A percentile compares a stretch with the other conserved stretches of the same genome.
Conservation (phyloP, 2,329 filamentous ascomycete genomes). For the Colletotrichum sp. region DNA sequence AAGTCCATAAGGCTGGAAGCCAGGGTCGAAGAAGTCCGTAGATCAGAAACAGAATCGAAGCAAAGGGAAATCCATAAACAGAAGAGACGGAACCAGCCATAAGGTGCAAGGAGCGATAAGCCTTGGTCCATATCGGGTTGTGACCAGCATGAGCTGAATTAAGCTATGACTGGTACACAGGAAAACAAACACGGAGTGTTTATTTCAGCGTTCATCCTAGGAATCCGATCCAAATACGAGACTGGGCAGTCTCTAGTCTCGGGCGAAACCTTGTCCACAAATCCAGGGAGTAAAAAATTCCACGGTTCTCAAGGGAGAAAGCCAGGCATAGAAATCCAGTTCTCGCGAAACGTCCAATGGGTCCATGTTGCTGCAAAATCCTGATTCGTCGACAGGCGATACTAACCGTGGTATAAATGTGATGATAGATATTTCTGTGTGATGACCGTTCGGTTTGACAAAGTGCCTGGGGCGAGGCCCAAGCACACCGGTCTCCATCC, state of each 20-base stretch:
- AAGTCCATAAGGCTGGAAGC: neutral
- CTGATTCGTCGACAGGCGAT: slow-evolving; percentile 34
- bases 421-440: slow-evolving; percentile 28
- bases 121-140: neutral
- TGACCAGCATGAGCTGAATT: neutral
- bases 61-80: slow-evolving; percentile 15
- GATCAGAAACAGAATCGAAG: neutral
- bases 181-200: neutral
- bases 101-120: neutral
- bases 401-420: slow-evolving; percentile 35
- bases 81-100: slow-evolving; percentile 1
- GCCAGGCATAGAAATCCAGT: neutral
- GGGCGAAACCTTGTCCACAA: slow-evolving; percentile 3
- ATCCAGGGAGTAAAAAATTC: neutral
- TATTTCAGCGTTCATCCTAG: neutral
- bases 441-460: slow-evolving; percentile 35
- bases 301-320: neutral
- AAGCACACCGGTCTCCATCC: slow-evolving; percentile 11
- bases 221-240: slow-evolving; percentile 7
- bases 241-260: slow-evolving; percentile 2
- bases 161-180: neutral
- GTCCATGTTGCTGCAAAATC: slow-evolving; percentile 23
- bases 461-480: slow-evolving; percentile 16
- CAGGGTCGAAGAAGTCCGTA: neutral
- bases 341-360: slow-evolving; percentile 15